phyloP scores from a whole-genome alignment of 345 rosid species.

The Euphorbia peplus region DNA sequence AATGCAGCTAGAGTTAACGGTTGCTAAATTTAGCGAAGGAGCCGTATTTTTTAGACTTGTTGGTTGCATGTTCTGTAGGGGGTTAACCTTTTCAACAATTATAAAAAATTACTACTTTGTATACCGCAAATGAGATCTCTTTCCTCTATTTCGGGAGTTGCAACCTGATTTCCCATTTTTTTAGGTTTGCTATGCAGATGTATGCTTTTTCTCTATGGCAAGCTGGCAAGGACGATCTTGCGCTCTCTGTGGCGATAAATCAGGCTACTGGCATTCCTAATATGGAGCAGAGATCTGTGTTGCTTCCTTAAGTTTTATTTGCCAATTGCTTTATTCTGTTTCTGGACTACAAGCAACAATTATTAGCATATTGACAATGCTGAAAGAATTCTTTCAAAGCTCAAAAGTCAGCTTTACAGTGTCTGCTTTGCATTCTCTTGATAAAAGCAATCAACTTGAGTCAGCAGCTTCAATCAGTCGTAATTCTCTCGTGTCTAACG shows the following conservation, averaged over 20 bases:
- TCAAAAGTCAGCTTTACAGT: constrained; percentile 65
- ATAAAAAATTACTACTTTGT: neutral
- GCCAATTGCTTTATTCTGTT: constrained; percentile 65
- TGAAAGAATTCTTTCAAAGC: constrained; percentile 56
- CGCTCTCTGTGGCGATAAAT: constrained; percentile 54
- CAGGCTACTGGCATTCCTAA: constrained; percentile 55
- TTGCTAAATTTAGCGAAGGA: neutral
- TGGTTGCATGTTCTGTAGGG: neutral
- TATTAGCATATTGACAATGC: constrained; percentile 72
- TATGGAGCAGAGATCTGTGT: constrained; percentile 56
- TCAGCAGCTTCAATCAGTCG: constrained; percentile 57
- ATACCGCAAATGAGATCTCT: neutral
- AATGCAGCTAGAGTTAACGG: neutral
- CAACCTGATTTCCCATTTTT: constrained; percentile 16
- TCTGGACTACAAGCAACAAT: constrained; percentile 74
- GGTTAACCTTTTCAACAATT: neutral
- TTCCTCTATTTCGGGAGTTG: constrained; percentile 5
- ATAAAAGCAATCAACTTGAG: constrained; percentile 59
- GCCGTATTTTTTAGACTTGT: neutral
- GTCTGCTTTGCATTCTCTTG: constrained; percentile 75
- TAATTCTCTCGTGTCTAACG: constrained; percentile 43
- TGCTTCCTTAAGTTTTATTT: constrained; percentile 72
- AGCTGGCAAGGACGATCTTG: constrained; percentile 63
- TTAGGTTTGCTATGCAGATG: constrained; percentile 78
- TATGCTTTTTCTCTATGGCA: constrained; percentile 84